Conservation (phyloP, 148 eudicot species). For the Vaccinium macrocarpon region DNA sequence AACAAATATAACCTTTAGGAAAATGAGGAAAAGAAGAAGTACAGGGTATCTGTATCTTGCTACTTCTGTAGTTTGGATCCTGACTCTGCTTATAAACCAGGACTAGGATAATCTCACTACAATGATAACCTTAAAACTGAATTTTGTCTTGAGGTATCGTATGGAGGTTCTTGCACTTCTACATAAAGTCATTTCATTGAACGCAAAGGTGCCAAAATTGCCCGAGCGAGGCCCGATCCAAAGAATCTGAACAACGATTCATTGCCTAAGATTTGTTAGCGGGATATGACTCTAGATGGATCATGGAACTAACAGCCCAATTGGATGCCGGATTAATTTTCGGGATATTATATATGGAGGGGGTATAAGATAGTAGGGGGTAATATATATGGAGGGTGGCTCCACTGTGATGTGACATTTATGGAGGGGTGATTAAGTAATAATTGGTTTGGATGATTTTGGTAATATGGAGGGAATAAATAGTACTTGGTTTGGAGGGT, state of each 20-base stretch:
- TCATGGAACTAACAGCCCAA: too few relatives aligned
- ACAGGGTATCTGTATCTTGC: not conserved
- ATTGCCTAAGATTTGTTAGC: not conserved
- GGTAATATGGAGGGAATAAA: too few relatives aligned
- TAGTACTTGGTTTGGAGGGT: too few relatives aligned
- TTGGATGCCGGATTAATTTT: too few relatives aligned
- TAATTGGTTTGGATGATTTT: too few relatives aligned
- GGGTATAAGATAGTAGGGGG: too few relatives aligned
- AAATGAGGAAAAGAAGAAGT: not conserved
- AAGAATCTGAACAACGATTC: not conserved
- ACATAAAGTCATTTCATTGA: not conserved
- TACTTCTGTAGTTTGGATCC: not conserved
- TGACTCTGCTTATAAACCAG: not conserved
- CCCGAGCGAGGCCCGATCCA: not conserved
- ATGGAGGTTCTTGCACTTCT: not conserved
- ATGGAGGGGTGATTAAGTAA: too few relatives aligned
- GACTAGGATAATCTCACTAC: not conserved
- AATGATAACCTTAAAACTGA: not conserved
- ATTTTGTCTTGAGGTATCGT: not conserved
- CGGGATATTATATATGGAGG: too few relatives aligned
- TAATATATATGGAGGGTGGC: too few relatives aligned
- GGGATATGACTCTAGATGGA: not conserved
- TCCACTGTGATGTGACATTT: too few relatives aligned
- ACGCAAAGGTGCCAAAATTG: not conserved
- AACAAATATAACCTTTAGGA: not conserved